These are phyloP conservation scores for Emericellopsis terricola DNA, from an alignment of 495 filamentous ascomycete species.

Conservation along the genomic window DNA sequence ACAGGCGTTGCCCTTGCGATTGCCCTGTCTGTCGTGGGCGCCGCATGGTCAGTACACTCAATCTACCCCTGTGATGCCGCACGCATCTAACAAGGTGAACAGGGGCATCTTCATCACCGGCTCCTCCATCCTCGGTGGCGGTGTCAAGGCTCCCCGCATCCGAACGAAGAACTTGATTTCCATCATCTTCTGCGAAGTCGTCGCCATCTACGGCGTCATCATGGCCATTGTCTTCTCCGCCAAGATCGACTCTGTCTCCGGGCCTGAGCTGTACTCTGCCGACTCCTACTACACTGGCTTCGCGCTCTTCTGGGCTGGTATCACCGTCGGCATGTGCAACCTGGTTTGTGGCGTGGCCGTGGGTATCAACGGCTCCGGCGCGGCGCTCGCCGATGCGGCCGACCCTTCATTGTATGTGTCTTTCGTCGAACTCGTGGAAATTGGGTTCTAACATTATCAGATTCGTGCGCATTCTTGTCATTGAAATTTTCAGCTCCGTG, in stretches of 20 bases:
- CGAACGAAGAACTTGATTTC: slow-evolving; percentile 98
- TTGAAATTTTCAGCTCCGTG: slow-evolving; percentile 98
- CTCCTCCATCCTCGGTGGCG: slow-evolving; percentile 93
- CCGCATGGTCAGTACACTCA: slow-evolving; percentile 92
- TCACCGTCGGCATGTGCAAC: slow-evolving; percentile 91
- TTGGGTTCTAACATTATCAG: slow-evolving; percentile 24
- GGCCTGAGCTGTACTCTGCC: slow-evolving; percentile 40
- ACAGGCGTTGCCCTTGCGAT: slow-evolving; percentile 90
- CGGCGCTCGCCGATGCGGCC: slow-evolving; percentile 87
- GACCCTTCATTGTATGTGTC: slow-evolving; percentile 68
- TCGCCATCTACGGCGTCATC: slow-evolving; percentile 99
- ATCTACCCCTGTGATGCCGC: no score
- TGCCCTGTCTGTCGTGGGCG: slow-evolving; percentile 85
- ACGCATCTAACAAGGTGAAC: no score
- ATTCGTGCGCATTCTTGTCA: slow-evolving; percentile 96
- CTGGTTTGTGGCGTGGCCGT: slow-evolving; percentile 91
- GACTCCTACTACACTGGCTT: slow-evolving; percentile 89
- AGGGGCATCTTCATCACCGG: slow-evolving; percentile 99
- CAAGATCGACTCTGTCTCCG: slow-evolving; percentile 55
- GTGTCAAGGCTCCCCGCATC: slow-evolving; percentile 89
- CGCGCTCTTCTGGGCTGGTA: slow-evolving; percentile 86
- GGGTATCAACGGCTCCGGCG: slow-evolving; percentile 93
- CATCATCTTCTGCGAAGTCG: slow-evolving; percentile 99
- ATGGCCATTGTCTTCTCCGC: slow-evolving; percentile 97
- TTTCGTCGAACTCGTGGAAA: background rate